phyloP scores from a whole-genome alignment of 2,329 filamentous ascomycete species.

The Chaetomium olivaceum region DNA sequence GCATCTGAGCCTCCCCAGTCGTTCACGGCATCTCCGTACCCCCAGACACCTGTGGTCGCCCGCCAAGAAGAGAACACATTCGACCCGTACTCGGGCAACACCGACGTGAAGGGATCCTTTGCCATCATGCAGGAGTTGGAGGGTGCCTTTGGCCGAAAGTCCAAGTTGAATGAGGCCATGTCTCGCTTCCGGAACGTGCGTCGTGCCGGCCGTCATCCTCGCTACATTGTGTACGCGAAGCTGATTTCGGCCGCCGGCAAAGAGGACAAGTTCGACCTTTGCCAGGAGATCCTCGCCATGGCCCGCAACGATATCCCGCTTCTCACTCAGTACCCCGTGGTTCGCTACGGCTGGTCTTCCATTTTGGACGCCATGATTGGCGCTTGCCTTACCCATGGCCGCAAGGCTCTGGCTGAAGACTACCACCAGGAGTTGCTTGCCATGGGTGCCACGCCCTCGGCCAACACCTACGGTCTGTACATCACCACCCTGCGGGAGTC shows the following conservation, averaged over 20 bases:
- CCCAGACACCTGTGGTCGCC: constrained; percentile 57
- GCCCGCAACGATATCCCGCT: constrained; percentile 87
- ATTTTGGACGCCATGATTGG: constrained; percentile 97
- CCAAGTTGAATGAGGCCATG: constrained; percentile 77
- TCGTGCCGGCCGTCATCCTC: constrained; percentile 83
- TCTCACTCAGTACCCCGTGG: constrained; percentile 77
- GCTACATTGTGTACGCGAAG: constrained; percentile 97
- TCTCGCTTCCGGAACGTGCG: constrained; percentile 89
- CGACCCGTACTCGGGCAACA: constrained; percentile 87
- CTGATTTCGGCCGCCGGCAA: constrained; percentile 88
- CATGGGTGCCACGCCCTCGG: constrained; percentile 88
- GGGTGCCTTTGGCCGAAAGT: constrained; percentile 70
- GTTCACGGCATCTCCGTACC: constrained; percentile 52
- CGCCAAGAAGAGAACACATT: constrained; percentile 80
- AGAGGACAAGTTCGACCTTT: constrained; percentile 76
- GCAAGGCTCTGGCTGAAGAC: constrained; percentile 76
- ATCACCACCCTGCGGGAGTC: constrained; percentile 99
- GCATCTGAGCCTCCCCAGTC: constrained; percentile 49
- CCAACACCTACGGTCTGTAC: constrained; percentile 97
- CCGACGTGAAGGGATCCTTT: constrained; percentile 90
- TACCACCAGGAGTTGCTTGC: constrained; percentile 90
- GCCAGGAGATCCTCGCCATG: constrained; percentile 84
- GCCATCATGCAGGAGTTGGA: constrained; percentile 89
- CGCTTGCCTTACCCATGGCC: constrained; percentile 79
- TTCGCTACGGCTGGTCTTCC: constrained; percentile 93